A percentile compares a stretch with the other conserved stretches of the same genome.
These are phyloP conservation scores for Penicillium maclennaniae DNA, from an alignment of 495 filamentous ascomycete genomes.

Conservation along the genomic window DNA sequence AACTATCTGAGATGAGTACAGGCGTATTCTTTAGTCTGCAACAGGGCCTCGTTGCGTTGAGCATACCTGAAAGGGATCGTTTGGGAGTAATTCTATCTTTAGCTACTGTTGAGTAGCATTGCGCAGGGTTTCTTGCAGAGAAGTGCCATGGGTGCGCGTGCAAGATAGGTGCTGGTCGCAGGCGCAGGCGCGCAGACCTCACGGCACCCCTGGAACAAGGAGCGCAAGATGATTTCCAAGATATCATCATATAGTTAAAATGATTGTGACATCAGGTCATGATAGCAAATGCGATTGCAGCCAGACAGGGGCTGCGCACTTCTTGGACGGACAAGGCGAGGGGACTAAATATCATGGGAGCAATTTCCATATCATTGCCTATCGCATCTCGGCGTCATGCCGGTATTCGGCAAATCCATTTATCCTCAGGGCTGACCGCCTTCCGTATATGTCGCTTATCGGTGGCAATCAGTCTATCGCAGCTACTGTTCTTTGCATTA, in stretches of 20 bases:
- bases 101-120: slow-evolving; percentile 25
- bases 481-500: neutral
- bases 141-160: slow-evolving; percentile 16
- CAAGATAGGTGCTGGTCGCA: slow-evolving; percentile 20
- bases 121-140: slow-evolving; percentile 1
- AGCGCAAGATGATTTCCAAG: slow-evolving; percentile 29
- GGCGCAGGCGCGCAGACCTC: slow-evolving; percentile 27
- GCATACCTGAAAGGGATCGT: slow-evolving; percentile 38
- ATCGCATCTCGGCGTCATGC: slow-evolving; percentile 33
- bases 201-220: slow-evolving; percentile 36
- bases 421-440: slow-evolving; percentile 19
- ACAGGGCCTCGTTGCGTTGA: neutral
- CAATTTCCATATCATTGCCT: slow-evolving; percentile 17
- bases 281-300: slow-evolving; percentile 14
- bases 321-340: neutral
- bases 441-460: neutral
- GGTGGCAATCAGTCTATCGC: neutral
- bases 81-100: slow-evolving; percentile 14
- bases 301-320: slow-evolving; percentile 8
- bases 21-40: neutral
- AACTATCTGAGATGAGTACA: slow-evolving; percentile 40
- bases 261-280: slow-evolving; percentile 21
- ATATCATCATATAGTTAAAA: slow-evolving; percentile 19
- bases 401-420: slow-evolving; percentile 15
- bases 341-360: neutral